Conservation (phyloP, 1,284 basidiomycete species). For the Wallemia mellicola region DNA sequence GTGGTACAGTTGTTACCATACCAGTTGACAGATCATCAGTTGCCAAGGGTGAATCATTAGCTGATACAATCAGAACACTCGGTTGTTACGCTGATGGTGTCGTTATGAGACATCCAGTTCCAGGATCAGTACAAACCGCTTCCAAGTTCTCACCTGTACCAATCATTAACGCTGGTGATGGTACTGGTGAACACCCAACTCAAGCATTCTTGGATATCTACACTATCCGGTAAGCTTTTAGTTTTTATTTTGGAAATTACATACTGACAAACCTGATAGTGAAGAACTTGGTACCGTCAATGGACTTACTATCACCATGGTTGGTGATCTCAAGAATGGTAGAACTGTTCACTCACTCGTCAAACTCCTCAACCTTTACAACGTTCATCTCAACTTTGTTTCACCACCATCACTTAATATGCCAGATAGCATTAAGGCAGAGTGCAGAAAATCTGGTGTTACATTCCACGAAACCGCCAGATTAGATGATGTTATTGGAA, state of each 20-base stretch:
- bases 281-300: slow-evolving; percentile 95
- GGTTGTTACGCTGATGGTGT: slow-evolving; percentile 90
- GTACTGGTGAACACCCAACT: slow-evolving; percentile 88
- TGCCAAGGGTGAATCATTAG: slow-evolving; percentile 71
- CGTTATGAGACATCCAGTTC: slow-evolving; percentile 74
- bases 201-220: slow-evolving; percentile 86
- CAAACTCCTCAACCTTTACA: slow-evolving; percentile 63
- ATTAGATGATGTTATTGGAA: slow-evolving; percentile 60
- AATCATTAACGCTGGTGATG: slow-evolving; percentile 88
- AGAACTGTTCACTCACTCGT: slow-evolving; percentile 92
- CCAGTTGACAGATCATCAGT: slow-evolving; percentile 60
- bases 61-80: slow-evolving; percentile 79
- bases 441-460: slow-evolving; percentile 53
- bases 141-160: slow-evolving; percentile 89
- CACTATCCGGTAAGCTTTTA: slow-evolving; percentile 40
- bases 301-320: slow-evolving; percentile 70
- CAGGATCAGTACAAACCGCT: slow-evolving; percentile 65
- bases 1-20: slow-evolving; percentile 73
- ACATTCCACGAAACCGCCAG: slow-evolving; percentile 49
- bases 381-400: slow-evolving; percentile 42
- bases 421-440: slow-evolving; percentile 58
- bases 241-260: too few relatives aligned
- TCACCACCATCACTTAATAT: slow-evolving; percentile 68
- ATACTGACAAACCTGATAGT: background rate
- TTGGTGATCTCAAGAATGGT: slow-evolving; percentile 95